Percentiles rank a stretch among this genome's conserved stretches.
Conservation (phyloP, 768 basidiomycete genomes). For the Lanmaoa rubissima region DNA sequence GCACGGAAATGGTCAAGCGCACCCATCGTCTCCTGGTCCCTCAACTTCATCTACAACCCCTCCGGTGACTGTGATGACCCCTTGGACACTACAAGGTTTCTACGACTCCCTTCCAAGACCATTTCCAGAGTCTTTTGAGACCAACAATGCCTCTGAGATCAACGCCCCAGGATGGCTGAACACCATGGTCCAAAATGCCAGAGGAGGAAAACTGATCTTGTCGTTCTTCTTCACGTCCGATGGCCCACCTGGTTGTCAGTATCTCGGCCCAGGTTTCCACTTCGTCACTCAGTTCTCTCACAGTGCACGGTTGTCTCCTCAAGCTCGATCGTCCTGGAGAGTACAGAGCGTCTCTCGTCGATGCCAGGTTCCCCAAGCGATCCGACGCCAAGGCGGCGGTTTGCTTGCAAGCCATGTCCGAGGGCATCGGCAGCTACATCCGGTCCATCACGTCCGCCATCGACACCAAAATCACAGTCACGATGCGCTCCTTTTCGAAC, state of each 20-base stretch:
- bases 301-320: slow-evolving; percentile 64
- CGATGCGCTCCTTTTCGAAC: slow-evolving; percentile 44
- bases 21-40: slow-evolving; percentile 29
- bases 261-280: neutral
- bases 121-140: slow-evolving; percentile 52
- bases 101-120: slow-evolving; percentile 67
- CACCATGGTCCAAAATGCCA: slow-evolving; percentile 46
- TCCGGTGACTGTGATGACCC: slow-evolving; percentile 10
- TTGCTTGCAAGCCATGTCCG: slow-evolving; percentile 61
- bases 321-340: slow-evolving; percentile 53
- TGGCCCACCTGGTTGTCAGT: slow-evolving; percentile 44
- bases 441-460: slow-evolving; percentile 41
- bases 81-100: slow-evolving; percentile 51
- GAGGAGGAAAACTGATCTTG: slow-evolving; percentile 45
- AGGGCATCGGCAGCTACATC: slow-evolving; percentile 57
- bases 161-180: slow-evolving; percentile 58
- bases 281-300: slow-evolving; percentile 3
- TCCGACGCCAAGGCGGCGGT: slow-evolving; percentile 70
- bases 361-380: slow-evolving; percentile 58
- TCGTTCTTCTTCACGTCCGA: slow-evolving; percentile 47
- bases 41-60: neutral
- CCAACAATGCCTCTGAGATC: slow-evolving; percentile 47
- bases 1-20: slow-evolving; percentile 50
- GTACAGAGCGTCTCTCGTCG: slow-evolving; percentile 58
- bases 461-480: slow-evolving; percentile 46